These are phyloP conservation scores for Lotmaria passim DNA, from an alignment of 208 protist genomes.

Conservation along the genomic window DNA sequence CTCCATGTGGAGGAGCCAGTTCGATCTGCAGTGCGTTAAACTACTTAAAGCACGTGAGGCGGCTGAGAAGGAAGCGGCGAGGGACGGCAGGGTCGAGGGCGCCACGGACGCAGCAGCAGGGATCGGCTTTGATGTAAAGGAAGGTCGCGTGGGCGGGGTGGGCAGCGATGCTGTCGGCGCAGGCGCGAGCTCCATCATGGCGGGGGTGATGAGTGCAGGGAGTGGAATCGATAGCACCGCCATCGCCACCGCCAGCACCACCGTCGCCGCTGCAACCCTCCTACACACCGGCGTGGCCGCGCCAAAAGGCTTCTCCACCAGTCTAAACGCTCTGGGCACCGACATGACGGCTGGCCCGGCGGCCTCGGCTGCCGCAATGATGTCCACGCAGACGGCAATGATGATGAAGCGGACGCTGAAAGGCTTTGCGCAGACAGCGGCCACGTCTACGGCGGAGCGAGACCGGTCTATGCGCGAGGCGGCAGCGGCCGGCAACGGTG, in stretches of 20 bases:
- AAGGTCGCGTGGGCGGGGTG: not conserved
- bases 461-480: slow-evolving; percentile 26
- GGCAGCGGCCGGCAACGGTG: not conserved
- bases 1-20: slow-evolving; percentile 58
- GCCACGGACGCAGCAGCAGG: not conserved
- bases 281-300: not conserved
- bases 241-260: not conserved
- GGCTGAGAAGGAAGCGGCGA: not conserved
- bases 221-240: not conserved
- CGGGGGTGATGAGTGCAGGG: not conserved
- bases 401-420: slow-evolving; percentile 39
- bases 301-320: slow-evolving; percentile 14
- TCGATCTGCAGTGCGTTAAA: slow-evolving; percentile 64
- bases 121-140: not conserved
- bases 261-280: slow-evolving; percentile 1
- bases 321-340: slow-evolving; percentile 5
- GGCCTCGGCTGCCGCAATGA: slow-evolving; percentile 26
- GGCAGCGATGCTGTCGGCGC: not conserved
- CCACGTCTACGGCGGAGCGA: slow-evolving; percentile 13
- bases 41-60: slow-evolving; percentile 37
- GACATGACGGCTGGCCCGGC: slow-evolving; percentile 8
- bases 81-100: slow-evolving; percentile 1
- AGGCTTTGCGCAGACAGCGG: slow-evolving; percentile 28
- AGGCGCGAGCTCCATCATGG: not conserved
- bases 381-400: slow-evolving; percentile 32